Base-by-base conservation (phyloP, 345 rosid genomes). In the Noccaea bulbosa region DNA sequence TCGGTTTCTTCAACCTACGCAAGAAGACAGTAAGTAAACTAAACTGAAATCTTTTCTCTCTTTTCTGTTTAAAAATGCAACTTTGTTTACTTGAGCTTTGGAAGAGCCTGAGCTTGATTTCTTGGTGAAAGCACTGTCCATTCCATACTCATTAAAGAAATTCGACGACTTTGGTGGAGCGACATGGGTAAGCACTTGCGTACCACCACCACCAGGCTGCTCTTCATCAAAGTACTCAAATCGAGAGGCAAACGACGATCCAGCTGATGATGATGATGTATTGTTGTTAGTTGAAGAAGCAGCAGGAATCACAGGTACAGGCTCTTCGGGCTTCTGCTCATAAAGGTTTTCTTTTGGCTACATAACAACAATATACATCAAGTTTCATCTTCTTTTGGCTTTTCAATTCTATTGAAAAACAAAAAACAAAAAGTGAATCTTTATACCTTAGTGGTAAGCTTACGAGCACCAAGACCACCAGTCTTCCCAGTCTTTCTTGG, bases 281-380 rank as follows among this genome's bases (percentile, higher is more conserved):
- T 27, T 27, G 41, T 30, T 72, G 22, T 71, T 85, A 65, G 84
- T 74, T 45, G 94, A 65, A 58, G 96, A 57, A 74, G 89, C 61
- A 77, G 74, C 86, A 17, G 89, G 83, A 69, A 78, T 75, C 67
- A 76, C 79, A n/a, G 84, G 87, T 72, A 66, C 83, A 50, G 85
- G 86, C 69, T 92, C 98, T 82, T 92, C 97, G 17, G 99, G 99
- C 78, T 95, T 88, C 79, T 95, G 99, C 72, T 95, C 98, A 79
- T 95, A 95, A 5, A 95, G 87, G 78, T 80, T 82, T 69, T 85
- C 98, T 76, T 80, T 90, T 33, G 96, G 77, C 98, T 94, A 85
- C 78, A 83, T 48, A 59, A 17, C 46, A 35, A 17, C 46, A 35
- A 53, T 11, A 53, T 2, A 45, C 24, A 69, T 27, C n/a, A 20